Evolutionary conservation across 225 moss, liverwort and hornwort species (phyloP).

Genomic region (Marchantia paleacea): DNA sequence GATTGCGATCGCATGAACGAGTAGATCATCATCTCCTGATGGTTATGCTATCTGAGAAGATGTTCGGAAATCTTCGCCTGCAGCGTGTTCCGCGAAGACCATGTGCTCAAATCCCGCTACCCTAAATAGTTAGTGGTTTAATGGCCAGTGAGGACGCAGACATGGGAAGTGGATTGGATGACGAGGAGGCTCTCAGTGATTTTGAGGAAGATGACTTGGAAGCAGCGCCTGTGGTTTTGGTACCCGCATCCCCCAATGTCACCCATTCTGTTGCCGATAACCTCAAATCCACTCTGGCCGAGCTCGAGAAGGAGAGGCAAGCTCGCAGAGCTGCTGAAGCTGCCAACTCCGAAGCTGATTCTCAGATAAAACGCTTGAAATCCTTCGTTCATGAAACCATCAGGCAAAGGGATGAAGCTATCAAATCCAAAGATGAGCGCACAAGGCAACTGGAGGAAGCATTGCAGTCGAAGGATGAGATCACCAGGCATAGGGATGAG

Average conservation of each 20-base stretch:
- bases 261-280: constrained; percentile 24
- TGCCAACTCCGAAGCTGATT: constrained; percentile 69
- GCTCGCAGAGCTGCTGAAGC: constrained; percentile 60
- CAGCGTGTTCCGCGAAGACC: neutral
- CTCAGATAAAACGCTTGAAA: constrained; percentile 65
- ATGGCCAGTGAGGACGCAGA: constrained; percentile 23
- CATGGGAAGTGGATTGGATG: constrained; percentile 64
- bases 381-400: constrained; percentile 72
- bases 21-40: neutral
- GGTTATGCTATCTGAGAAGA: neutral
- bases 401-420: constrained; percentile 83
- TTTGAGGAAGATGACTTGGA: constrained; percentile 96
- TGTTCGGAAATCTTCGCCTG: neutral
- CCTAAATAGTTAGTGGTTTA: neutral
- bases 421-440: constrained; percentile 56
- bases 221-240: constrained; percentile 71
- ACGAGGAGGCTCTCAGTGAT: constrained; percentile 79
- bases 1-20: neutral
- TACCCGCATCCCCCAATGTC: constrained; percentile 21
- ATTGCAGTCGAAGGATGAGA: constrained; percentile 57
- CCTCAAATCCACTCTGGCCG: constrained; percentile 52
- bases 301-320: constrained; percentile 70
- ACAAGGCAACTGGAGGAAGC: constrained; percentile 45
- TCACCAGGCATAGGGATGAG: constrained; percentile 57
- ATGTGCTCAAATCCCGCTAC: neutral